Conservation (phyloP, 192 early-diverging fungal species). For the Coemansia sp. region DNA sequence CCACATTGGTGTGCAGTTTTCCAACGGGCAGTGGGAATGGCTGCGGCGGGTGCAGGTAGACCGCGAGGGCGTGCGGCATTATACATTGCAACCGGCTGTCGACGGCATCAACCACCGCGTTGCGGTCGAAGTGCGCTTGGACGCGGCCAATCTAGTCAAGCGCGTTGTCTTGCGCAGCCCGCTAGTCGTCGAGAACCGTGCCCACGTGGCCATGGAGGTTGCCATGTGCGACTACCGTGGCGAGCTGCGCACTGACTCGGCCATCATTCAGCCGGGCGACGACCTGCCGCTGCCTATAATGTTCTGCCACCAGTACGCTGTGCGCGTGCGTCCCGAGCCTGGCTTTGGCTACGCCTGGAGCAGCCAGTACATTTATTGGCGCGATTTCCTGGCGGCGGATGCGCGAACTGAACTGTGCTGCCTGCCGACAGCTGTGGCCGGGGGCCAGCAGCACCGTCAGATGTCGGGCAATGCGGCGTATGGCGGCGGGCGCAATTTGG, state of each 20-base stretch:
- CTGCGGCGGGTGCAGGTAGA: slow-evolving; percentile 86
- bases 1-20: slow-evolving; percentile 75
- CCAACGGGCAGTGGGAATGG: slow-evolving; percentile 85
- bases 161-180: slow-evolving; percentile 85
- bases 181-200: slow-evolving; percentile 76
- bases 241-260: slow-evolving; percentile 45
- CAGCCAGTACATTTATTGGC: slow-evolving; percentile 72
- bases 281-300: slow-evolving; percentile 84
- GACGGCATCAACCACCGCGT: slow-evolving; percentile 74
- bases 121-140: slow-evolving; percentile 80
- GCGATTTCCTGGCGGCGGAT: slow-evolving; percentile 54
- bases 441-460: neutral
- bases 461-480: too few relatives aligned
- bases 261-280: slow-evolving; percentile 62
- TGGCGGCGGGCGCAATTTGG: neutral
- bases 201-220: slow-evolving; percentile 71
- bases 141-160: slow-evolving; percentile 75
- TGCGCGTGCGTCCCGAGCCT: slow-evolving; percentile 72
- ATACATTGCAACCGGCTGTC: slow-evolving; percentile 74
- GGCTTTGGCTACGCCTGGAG: slow-evolving; percentile 88
- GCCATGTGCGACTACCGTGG: slow-evolving; percentile 64
- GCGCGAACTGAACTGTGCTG: slow-evolving; percentile 52
- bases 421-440: slow-evolving; percentile 14
- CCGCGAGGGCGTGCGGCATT: slow-evolving; percentile 74
- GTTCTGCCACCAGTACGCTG: slow-evolving; percentile 67